Base-by-base conservation (phyloP, 2,329 filamentous ascomycete species). In the Ceratocystis lukuohia region DNA sequence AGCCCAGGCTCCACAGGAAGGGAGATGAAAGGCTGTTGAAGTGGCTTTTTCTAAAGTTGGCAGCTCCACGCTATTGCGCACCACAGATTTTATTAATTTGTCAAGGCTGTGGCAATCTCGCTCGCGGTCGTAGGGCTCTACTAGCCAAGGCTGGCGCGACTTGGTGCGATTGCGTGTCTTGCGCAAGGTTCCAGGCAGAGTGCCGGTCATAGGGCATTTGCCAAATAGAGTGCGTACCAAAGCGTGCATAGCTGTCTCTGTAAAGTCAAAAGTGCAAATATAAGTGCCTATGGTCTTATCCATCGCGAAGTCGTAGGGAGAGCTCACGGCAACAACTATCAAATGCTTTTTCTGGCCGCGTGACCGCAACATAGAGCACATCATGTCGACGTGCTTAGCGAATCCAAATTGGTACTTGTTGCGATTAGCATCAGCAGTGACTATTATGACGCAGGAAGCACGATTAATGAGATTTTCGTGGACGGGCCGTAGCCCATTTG, bases 181-280 rank as follows among this genome's bases (percentile, higher is more conserved):
- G 67, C 89, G 86, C 70, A 96, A 82, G 0, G 90, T 93, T 0
- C 92, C 84, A 0, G 84, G 84, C 65, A 87, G 77, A 0, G 82
- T 84, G 0, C 84, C 84, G 37, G 78, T 78, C 0, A 84, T 83
- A 8, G 77, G 75, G 65, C 82, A 80, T 68, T 95, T 89, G 8
- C 92, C 92, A 71, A 93, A 93, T 0, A 96, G 77, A 0, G 90
- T 88, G 67, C 90, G 86, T 20, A 95, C 90, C 3, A 96, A 78
- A 0, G 91, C 89, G 68, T 88, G 86, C 77, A 96, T 84, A 20
- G 93, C 91, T 6, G 89, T 93, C 71, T 96, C 93, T 0, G 93
- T 96, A 72, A 96, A 96, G 76, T 96, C 92, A 74, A 95, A 96
- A 0, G 92, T 96, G 78, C 93, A 96, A 50, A 97, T 82, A 72